phyloP scores from a whole-genome alignment of 495 filamentous ascomycete genomes.

The Penicillium egyptiacum region DNA sequence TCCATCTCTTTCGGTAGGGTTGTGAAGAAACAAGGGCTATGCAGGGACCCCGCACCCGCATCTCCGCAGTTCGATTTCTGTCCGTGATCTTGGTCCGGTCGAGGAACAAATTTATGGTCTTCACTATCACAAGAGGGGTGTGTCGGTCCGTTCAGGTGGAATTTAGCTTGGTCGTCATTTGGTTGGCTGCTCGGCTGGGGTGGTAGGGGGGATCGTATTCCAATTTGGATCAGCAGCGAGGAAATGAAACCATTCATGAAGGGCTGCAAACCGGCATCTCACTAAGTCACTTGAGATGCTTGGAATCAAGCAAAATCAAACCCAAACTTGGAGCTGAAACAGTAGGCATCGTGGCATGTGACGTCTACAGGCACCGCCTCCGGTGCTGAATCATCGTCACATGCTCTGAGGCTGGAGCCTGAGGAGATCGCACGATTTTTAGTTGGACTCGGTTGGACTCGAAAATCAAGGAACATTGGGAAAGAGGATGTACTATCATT shows the following conservation, averaged over 20 bases:
- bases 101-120: slow-evolving; percentile 8
- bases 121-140: slow-evolving; percentile 13
- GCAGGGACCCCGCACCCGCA: slow-evolving; percentile 31
- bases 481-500: background rate
- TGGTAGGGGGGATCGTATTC: slow-evolving; percentile 71
- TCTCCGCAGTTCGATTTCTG: slow-evolving; percentile 16
- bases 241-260: slow-evolving; percentile 72
- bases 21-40: slow-evolving; percentile 28
- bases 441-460: background rate
- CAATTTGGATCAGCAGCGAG: slow-evolving; percentile 74
- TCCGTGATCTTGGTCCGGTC: slow-evolving; percentile 17
- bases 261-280: slow-evolving; percentile 18
- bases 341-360: slow-evolving; percentile 26
- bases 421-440: background rate
- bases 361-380: slow-evolving; percentile 17
- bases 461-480: background rate
- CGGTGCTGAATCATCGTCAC: slow-evolving; percentile 24
- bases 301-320: slow-evolving; percentile 8
- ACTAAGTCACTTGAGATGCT: slow-evolving; percentile 15
- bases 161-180: slow-evolving; percentile 17
- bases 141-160: slow-evolving; percentile 19
- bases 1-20: slow-evolving; percentile 33
- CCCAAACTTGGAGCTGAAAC: slow-evolving; percentile 1
- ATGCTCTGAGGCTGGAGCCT: slow-evolving; percentile 1
- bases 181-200: slow-evolving; percentile 15